These are phyloP conservation scores for Tuber indicum DNA, from an alignment of 495 filamentous ascomycete genomes.

Conservation along the genomic window DNA sequence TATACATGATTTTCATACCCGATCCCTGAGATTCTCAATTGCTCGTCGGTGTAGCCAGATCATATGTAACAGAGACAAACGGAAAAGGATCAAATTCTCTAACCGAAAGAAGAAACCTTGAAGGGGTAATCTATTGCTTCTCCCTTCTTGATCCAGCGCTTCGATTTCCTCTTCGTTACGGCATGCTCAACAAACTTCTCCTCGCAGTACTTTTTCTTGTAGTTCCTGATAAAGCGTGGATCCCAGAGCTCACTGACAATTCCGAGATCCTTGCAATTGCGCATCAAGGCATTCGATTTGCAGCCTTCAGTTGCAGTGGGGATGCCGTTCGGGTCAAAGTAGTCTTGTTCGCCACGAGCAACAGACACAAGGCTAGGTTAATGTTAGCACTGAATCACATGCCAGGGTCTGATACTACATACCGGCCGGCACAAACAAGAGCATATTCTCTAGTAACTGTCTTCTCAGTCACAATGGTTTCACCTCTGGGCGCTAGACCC, in stretches of 20 bases:
- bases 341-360: slow-evolving; percentile 89
- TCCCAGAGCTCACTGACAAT: slow-evolving; percentile 96
- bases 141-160: slow-evolving; percentile 83
- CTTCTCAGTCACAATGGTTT: slow-evolving; percentile 82
- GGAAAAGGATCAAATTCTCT: slow-evolving; percentile 1
- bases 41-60: neutral
- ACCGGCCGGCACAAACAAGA: slow-evolving; percentile 83
- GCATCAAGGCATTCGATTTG: slow-evolving; percentile 92
- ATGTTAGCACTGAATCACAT: slow-evolving; percentile 1
- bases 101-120: slow-evolving; percentile 14
- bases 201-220: slow-evolving; percentile 54
- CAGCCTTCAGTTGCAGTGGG: slow-evolving; percentile 96
- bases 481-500: slow-evolving; percentile 84
- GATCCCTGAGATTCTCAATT: neutral
- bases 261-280: slow-evolving; percentile 95
- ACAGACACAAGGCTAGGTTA: slow-evolving; percentile 71
- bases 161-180: slow-evolving; percentile 74
- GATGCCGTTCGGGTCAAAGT: slow-evolving; percentile 85
- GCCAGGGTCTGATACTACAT: slow-evolving; percentile 41
- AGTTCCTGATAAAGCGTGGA: slow-evolving; percentile 76
- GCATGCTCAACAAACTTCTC: slow-evolving; percentile 78
- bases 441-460: slow-evolving; percentile 93
- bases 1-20: neutral
- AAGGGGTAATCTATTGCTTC: slow-evolving; percentile 47
- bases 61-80: neutral